phyloP scores from a whole-genome alignment of 768 basidiomycete species.

The Mycena pura region DNA sequence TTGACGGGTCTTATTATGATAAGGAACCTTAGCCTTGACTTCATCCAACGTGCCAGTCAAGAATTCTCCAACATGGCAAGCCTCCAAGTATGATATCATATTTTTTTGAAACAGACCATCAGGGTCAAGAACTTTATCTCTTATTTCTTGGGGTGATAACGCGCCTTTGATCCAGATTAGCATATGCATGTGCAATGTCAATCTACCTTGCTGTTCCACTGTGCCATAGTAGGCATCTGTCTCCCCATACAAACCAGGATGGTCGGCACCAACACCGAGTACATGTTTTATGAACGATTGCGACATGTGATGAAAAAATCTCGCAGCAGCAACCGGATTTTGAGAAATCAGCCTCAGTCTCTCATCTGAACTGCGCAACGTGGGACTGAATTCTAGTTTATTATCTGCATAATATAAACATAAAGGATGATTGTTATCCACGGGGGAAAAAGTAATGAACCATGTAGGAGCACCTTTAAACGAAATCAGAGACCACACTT shows the following conservation, averaged over 20 bases:
- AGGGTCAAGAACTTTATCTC: constrained; percentile 31
- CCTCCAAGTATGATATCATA: constrained; percentile 41
- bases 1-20: not conserved
- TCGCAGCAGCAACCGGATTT: constrained; percentile 38
- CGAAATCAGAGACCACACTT: constrained; percentile 26
- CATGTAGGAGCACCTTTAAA: constrained; percentile 38
- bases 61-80: constrained; percentile 39
- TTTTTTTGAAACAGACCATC: constrained; percentile 33
- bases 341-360: constrained; percentile 13
- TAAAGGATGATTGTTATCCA: constrained; percentile 41
- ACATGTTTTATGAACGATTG: constrained; percentile 39
- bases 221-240: constrained; percentile 45
- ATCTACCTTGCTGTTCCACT: constrained; percentile 46
- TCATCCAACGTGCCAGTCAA: constrained; percentile 28
- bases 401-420: constrained; percentile 41
- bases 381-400: constrained; percentile 30
- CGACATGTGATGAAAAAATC: constrained; percentile 42
- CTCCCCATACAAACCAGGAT: constrained; percentile 37
- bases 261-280: constrained; percentile 25
- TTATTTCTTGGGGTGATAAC: constrained; percentile 38
- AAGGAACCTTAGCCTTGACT: constrained; percentile 5
- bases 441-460: constrained; percentile 46
- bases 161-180: constrained; percentile 41
- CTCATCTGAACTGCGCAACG: constrained; percentile 5
- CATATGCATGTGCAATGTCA: constrained; percentile 44